phyloP scores from a whole-genome alignment of 495 filamentous ascomycete species.

The Glonium stellatum region DNA sequence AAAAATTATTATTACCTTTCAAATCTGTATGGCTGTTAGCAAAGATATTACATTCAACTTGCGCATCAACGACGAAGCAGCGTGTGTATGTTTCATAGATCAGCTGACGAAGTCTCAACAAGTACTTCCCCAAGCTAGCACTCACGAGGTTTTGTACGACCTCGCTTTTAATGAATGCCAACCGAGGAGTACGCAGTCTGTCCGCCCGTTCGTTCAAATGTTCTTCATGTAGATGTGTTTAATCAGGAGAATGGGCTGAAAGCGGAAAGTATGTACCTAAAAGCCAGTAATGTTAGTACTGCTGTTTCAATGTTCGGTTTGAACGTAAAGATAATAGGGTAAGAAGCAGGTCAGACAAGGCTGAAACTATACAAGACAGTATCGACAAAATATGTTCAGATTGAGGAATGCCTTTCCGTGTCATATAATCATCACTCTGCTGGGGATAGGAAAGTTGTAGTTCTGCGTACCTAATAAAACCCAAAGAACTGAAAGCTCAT shows the following conservation, averaged over 20 bases:
- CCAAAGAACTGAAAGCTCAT: too few species aligned
- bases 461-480: conserved; percentile 53
- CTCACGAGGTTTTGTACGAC: conserved; percentile 82
- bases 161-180: conserved; percentile 59
- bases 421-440: conserved; percentile 76
- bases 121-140: conserved; percentile 62
- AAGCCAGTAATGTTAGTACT: conserved; percentile 44
- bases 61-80: conserved; percentile 4
- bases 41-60: conserved; percentile 1
- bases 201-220: conserved; percentile 98
- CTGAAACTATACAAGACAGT: conserved; percentile 83
- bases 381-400: conserved; percentile 85
- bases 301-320: neutral
- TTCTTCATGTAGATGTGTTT: conserved; percentile 63
- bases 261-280: conserved; percentile 45
- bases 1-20: conserved; percentile 17
- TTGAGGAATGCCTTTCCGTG: conserved; percentile 96
- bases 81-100: conserved; percentile 5
- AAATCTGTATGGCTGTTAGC: conserved; percentile 7
- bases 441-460: conserved; percentile 29
- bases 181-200: conserved; percentile 68
- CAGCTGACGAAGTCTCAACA: conserved; percentile 67
- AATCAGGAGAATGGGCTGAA: conserved; percentile 18
- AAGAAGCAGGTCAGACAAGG: conserved; percentile 77
- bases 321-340: conserved; percentile 7